phyloP scores from a whole-genome alignment of 805 yeast species.

The Saccharomyces eubayanus region DNA sequence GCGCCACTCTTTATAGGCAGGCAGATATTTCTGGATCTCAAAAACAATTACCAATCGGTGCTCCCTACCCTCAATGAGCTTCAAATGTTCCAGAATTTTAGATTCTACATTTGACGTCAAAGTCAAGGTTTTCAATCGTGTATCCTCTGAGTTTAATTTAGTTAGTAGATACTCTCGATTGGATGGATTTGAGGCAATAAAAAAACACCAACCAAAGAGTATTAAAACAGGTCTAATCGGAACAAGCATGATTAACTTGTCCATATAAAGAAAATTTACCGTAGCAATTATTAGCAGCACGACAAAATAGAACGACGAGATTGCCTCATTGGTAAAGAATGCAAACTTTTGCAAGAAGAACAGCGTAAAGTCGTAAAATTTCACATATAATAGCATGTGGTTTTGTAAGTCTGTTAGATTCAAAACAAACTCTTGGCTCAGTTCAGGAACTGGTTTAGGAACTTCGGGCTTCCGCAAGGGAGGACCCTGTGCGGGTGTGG shows the following conservation, averaged over 20 bases:
- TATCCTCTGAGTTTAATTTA: slow-evolving; percentile 52
- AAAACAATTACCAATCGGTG: slow-evolving; percentile 51
- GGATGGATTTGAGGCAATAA: slow-evolving; percentile 44
- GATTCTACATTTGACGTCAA: slow-evolving; percentile 43
- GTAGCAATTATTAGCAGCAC: slow-evolving; percentile 28
- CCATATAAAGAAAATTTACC: slow-evolving; percentile 26
- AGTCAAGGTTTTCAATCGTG: slow-evolving; percentile 44
- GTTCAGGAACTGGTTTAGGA: slow-evolving; percentile 69
- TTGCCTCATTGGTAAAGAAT: slow-evolving; percentile 53
- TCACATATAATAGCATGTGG: slow-evolving; percentile 59
- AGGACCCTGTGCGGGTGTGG: slow-evolving; percentile 44
- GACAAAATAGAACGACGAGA: slow-evolving; percentile 47
- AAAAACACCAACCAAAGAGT: slow-evolving; percentile 42
- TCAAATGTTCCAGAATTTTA: slow-evolving; percentile 33
- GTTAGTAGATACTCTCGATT: slow-evolving; percentile 41
- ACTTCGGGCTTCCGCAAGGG: slow-evolving; percentile 40
- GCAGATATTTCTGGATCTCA: slow-evolving; percentile 53
- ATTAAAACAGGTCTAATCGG: slow-evolving; percentile 36
- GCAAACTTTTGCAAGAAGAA: slow-evolving; percentile 47
- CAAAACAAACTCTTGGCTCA: slow-evolving; percentile 66
- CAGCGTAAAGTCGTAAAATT: slow-evolving; percentile 49
- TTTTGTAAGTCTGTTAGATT: slow-evolving; percentile 82
- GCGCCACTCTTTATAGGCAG: slow-evolving; percentile 50
- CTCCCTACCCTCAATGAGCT: slow-evolving; percentile 36
- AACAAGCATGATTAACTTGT: slow-evolving; percentile 21